These are phyloP conservation scores for Carex arenaria DNA, from an alignment of 202 grass and related monocot species.

Conservation along the genomic window DNA sequence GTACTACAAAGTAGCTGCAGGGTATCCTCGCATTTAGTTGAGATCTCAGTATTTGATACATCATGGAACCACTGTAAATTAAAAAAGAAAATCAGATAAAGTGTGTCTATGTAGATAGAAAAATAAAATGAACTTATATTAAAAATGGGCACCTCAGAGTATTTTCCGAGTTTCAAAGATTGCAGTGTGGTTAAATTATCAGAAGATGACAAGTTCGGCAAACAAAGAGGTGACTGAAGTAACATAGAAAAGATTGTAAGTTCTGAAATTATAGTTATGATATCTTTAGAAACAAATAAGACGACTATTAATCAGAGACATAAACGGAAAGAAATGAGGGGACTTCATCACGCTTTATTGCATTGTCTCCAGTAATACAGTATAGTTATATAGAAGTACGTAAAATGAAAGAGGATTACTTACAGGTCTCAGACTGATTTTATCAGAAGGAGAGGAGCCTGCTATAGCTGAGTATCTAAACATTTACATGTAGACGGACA, in stretches of 20 bases:
- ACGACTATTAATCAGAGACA: background rate
- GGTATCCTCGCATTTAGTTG: constrained; percentile 80
- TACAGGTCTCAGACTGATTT: constrained; percentile 65
- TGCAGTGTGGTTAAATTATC: constrained; percentile 55
- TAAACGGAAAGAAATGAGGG: background rate
- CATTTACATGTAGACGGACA: constrained; percentile 6
- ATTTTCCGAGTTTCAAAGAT: constrained; percentile 85
- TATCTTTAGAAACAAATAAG: constrained; percentile 6
- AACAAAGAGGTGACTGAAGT: constrained; percentile 58
- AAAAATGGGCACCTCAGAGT: constrained; percentile 58
- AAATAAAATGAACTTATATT: constrained; percentile 7
- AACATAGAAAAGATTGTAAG: constrained; percentile 20
- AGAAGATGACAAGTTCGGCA: constrained; percentile 67
- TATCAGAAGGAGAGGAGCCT: constrained; percentile 55
- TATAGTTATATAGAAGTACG: background rate
- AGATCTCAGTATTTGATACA: constrained; percentile 72
- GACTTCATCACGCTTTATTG: constrained; percentile 17
- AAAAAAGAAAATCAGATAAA: constrained; percentile 18
- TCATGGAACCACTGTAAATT: constrained; percentile 95
- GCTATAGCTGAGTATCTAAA: constrained; percentile 82
- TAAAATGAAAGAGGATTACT: background rate
- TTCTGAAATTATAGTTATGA: constrained; percentile 12
- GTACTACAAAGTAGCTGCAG: constrained; percentile 58
- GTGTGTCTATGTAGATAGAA: background rate
- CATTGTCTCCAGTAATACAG: background rate